Percentiles rank a stretch among this genome's conserved stretches.
phyloP scores from a whole-genome alignment of 2,329 filamentous ascomycete genomes.

The Penicillium glabrum region DNA sequence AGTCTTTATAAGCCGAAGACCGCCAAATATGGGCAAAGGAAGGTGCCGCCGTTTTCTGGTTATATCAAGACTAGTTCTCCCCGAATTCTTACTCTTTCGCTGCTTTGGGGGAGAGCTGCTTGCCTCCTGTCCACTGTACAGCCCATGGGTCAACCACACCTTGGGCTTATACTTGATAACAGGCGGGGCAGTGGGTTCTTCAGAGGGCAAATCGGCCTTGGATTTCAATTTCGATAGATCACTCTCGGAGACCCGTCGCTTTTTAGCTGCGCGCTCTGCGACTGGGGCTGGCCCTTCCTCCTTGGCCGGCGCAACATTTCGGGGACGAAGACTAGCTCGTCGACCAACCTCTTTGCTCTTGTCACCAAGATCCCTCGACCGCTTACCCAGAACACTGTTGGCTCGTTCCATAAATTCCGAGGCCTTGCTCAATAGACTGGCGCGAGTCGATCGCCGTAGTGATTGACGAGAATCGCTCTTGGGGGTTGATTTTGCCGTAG shows the following conservation, averaged over 20 bases:
- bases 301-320: slow-evolving; percentile 31
- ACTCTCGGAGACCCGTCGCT: slow-evolving; percentile 42
- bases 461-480: slow-evolving; percentile 29
- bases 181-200: slow-evolving; percentile 21
- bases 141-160: slow-evolving; percentile 76
- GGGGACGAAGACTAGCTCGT: slow-evolving; percentile 59
- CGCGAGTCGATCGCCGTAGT: slow-evolving; percentile 44
- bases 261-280: slow-evolving; percentile 37
- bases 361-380: slow-evolving; percentile 56
- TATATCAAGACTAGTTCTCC: slow-evolving; percentile 32
- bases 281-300: slow-evolving; percentile 19
- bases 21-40: slow-evolving; percentile 76
- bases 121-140: slow-evolving; percentile 79
- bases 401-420: slow-evolving; percentile 49
- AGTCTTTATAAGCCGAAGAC: slow-evolving; percentile 67
- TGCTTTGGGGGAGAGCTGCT: slow-evolving; percentile 50
- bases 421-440: slow-evolving; percentile 44
- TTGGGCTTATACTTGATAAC: slow-evolving; percentile 54
- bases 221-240: slow-evolving; percentile 27
- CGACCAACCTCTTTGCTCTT: slow-evolving; percentile 57
- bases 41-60: slow-evolving; percentile 49
- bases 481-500: slow-evolving; percentile 21
- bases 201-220: slow-evolving; percentile 15
- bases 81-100: slow-evolving; percentile 44
- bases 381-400: slow-evolving; percentile 60